These are phyloP conservation scores for Rubia yunnanensis DNA, from an alignment of 257 asterid genomes.

Conservation along the genomic window DNA sequence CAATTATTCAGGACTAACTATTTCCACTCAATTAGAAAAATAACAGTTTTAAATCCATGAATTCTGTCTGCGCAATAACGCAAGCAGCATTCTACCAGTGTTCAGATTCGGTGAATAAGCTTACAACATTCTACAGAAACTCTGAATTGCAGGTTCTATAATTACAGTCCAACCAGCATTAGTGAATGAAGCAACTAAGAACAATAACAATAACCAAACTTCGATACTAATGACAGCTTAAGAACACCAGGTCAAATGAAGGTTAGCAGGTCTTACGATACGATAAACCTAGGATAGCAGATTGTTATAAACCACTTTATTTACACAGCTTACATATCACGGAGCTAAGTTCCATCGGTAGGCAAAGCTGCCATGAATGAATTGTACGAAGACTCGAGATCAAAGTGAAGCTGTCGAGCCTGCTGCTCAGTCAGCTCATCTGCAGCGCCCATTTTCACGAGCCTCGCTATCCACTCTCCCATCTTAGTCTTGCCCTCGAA, in stretches of 20 bases:
- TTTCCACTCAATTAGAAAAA: no score
- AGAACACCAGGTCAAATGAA: background rate
- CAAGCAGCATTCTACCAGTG: background rate
- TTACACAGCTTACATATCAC: slow-evolving; percentile 24
- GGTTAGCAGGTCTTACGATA: background rate
- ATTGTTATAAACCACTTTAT: slow-evolving; percentile 19
- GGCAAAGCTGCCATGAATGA: slow-evolving; percentile 92
- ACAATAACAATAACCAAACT: background rate
- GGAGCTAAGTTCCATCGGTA: slow-evolving; percentile 49
- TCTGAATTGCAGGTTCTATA: no score
- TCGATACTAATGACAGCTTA: background rate
- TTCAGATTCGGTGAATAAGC: no score
- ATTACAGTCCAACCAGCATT: no score
- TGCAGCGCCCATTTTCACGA: slow-evolving; percentile 88
- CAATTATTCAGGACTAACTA: no score
- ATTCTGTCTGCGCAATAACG: background rate
- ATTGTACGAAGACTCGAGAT: slow-evolving; percentile 86
- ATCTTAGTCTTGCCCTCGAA: slow-evolving; percentile 94
- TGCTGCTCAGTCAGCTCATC: slow-evolving; percentile 97
- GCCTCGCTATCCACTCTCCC: slow-evolving; percentile 83
- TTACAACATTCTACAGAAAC: background rate
- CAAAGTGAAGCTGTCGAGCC: slow-evolving; percentile 93
- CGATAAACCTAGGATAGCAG: slow-evolving; percentile 1
- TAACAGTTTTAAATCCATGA: no score
- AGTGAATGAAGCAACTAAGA: background rate